phyloP scores from a whole-genome alignment of 768 basidiomycete species.

The Aureoboletus auriporus region DNA sequence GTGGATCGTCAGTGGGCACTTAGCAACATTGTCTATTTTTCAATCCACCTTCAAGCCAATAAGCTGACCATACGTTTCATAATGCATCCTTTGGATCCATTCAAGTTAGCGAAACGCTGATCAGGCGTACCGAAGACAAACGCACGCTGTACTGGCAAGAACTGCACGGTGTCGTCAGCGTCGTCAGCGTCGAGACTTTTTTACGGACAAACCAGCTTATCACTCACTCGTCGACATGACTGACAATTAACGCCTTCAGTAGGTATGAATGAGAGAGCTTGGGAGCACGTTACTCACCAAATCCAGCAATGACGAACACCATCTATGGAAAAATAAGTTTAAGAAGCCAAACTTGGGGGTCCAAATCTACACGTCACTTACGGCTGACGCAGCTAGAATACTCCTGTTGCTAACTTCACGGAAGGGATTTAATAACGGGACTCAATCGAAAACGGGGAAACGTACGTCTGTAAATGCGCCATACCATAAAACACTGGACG shows the following conservation, averaged over 20 bases:
- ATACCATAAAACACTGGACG: conserved; percentile 55
- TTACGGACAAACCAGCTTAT: too few relatives aligned
- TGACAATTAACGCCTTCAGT: too few relatives aligned
- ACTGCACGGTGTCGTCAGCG: too few relatives aligned
- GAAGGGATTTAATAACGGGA: conserved; percentile 5
- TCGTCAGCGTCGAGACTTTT: too few relatives aligned
- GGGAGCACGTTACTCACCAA: conserved; percentile 22
- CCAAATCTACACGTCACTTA: conserved; percentile 3
- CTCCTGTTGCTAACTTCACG: conserved; percentile 47
- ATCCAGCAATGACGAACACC: conserved; percentile 40
- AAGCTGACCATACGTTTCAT: conserved; percentile 45
- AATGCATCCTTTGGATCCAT: too few relatives aligned
- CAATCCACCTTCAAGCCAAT: conserved; percentile 39
- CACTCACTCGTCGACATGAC: too few relatives aligned
- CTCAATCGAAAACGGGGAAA: neutral
- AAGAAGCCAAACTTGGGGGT: neutral
- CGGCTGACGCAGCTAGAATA: conserved; percentile 37
- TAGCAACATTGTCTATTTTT: neutral
- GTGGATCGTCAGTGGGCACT: neutral
- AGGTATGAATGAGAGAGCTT: too few relatives aligned
- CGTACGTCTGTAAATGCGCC: conserved; percentile 50
- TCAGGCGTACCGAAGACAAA: too few relatives aligned
- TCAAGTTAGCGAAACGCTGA: too few relatives aligned
- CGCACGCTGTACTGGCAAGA: too few relatives aligned
- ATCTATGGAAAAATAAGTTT: conserved; percentile 7